phyloP scores from a whole-genome alignment of 1,284 basidiomycete genomes.

The Cryptococcus deneoformans region DNA sequence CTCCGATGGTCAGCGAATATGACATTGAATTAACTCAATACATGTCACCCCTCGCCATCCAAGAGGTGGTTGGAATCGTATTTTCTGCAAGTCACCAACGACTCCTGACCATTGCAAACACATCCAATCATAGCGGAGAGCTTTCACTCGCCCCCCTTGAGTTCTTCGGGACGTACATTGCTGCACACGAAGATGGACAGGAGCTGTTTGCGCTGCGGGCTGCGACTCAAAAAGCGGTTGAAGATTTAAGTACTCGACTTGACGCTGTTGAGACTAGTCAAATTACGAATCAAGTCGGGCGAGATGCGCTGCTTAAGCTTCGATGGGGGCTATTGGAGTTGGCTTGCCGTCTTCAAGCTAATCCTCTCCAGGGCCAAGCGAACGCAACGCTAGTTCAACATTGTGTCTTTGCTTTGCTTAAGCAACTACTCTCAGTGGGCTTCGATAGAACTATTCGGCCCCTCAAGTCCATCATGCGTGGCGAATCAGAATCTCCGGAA shows the following conservation, averaged over 20 bases:
- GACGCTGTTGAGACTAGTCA: conserved; percentile 16
- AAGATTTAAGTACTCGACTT: conserved; percentile 9
- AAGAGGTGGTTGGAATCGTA: conserved; percentile 25
- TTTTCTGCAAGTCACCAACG: conserved; percentile 21
- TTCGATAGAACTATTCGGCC: conserved; percentile 55
- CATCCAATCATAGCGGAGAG: not conserved
- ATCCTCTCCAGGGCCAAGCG: not conserved
- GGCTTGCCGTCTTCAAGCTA: not conserved
- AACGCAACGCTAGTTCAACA: conserved; percentile 1
- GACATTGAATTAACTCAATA: conserved; percentile 19
- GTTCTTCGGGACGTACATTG: conserved; percentile 23
- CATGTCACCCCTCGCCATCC: conserved; percentile 20
- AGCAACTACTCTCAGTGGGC: conserved; percentile 58
- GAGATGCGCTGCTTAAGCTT: conserved; percentile 43
- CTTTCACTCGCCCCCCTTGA: conserved; percentile 15
- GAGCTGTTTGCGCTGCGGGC: not conserved
- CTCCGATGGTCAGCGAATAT: conserved; percentile 2
- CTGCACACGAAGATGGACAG: not conserved
- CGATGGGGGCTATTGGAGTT: conserved; percentile 66
- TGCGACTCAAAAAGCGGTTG: conserved; percentile 1
- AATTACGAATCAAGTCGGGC: conserved; percentile 5
- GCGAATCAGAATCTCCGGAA: conserved; percentile 41
- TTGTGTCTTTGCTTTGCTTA: conserved; percentile 51
- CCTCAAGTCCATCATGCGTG: conserved; percentile 41
- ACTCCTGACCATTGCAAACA: conserved; percentile 18